Percentiles rank a stretch among this genome's conserved stretches.
These are phyloP conservation scores for Clonostachys solani DNA, from an alignment of 2,329 filamentous ascomycete genomes.

Conservation along the genomic window DNA sequence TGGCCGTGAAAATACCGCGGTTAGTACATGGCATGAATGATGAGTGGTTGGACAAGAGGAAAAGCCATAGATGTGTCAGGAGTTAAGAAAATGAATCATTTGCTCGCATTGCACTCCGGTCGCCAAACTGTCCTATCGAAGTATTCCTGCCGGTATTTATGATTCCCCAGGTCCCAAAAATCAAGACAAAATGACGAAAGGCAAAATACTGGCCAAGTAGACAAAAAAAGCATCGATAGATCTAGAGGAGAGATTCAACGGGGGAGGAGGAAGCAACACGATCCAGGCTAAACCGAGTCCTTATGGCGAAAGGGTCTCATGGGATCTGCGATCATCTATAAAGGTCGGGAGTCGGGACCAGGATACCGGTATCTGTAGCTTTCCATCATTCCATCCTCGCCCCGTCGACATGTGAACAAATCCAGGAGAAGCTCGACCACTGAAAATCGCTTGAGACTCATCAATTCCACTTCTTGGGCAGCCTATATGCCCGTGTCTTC, in stretches of 20 bases:
- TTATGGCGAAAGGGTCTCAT: too few relatives aligned
- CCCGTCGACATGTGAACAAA: too few relatives aligned
- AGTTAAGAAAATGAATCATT: slow-evolving; percentile 11
- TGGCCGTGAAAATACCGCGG: too few relatives aligned
- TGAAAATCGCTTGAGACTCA: too few relatives aligned
- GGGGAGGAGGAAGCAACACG: background rate
- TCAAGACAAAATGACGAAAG: slow-evolving; percentile 2
- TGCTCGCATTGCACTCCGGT: slow-evolving; percentile 44
- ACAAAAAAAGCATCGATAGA: slow-evolving; percentile 5
- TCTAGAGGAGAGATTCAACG: slow-evolving; percentile 3
- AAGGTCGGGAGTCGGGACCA: too few relatives aligned
- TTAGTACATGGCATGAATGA: background rate
- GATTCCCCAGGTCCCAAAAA: slow-evolving; percentile 12
- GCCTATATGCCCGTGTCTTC: background rate
- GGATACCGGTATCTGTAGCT: too few relatives aligned
- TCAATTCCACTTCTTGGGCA: too few relatives aligned
- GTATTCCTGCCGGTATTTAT: slow-evolving; percentile 20
- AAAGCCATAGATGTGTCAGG: background rate
- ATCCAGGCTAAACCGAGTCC: too few relatives aligned
- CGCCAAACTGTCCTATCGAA: slow-evolving; percentile 29
- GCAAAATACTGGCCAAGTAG: slow-evolving; percentile 4
- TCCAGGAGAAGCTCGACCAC: too few relatives aligned
- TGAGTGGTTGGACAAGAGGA: background rate
- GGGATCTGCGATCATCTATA: too few relatives aligned
- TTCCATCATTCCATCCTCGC: too few relatives aligned